Percentiles rank a stretch among this genome's conserved stretches.
These are phyloP conservation scores for Geotrichum bryndzae DNA, from an alignment of 1,139 yeast species.

Conservation along the genomic window DNA sequence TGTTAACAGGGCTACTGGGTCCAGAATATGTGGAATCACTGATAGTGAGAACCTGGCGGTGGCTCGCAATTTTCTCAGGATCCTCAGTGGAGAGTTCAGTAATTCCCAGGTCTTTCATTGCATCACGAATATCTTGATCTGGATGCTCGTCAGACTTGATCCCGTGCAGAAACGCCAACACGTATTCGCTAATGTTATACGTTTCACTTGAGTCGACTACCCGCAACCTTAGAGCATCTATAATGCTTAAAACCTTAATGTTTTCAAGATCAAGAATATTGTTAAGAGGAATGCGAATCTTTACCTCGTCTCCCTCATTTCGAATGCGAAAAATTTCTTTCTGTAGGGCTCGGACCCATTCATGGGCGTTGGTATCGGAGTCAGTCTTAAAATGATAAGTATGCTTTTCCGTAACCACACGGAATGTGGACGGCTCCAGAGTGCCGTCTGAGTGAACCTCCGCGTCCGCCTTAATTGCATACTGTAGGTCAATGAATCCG, in stretches of 20 bases:
- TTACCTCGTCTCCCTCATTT: slow-evolving; percentile 65
- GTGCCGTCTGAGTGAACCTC: slow-evolving; percentile 42
- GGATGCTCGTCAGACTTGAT: slow-evolving; percentile 10
- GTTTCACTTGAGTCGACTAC: slow-evolving; percentile 48
- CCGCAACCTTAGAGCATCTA: slow-evolving; percentile 43
- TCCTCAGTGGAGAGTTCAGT: neutral
- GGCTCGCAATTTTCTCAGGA: slow-evolving; percentile 3
- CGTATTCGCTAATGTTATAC: slow-evolving; percentile 58
- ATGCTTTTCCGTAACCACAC: slow-evolving; percentile 47
- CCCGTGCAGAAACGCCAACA: slow-evolving; percentile 53
- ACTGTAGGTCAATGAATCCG: slow-evolving; percentile 63
- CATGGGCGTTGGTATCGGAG: slow-evolving; percentile 61
- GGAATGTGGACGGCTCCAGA: slow-evolving; percentile 25
- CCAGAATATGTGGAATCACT: neutral
- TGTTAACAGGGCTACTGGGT: neutral
- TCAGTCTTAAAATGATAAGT: slow-evolving; percentile 69
- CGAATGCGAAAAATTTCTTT: slow-evolving; percentile 70
- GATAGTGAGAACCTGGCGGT: neutral
- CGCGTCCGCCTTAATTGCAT: slow-evolving; percentile 56
- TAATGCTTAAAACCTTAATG: slow-evolving; percentile 45
- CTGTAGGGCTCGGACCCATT: slow-evolving; percentile 72
- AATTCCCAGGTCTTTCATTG: slow-evolving; percentile 11
- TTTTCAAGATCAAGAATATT: slow-evolving; percentile 60
- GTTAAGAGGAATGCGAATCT: slow-evolving; percentile 67
- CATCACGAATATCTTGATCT: slow-evolving; percentile 10